Evolutionary conservation across 352 stramenopile genomes (phyloP), one percentile per base, ranked within the genome.

Genomic region (Pythium diclinum): DNA sequence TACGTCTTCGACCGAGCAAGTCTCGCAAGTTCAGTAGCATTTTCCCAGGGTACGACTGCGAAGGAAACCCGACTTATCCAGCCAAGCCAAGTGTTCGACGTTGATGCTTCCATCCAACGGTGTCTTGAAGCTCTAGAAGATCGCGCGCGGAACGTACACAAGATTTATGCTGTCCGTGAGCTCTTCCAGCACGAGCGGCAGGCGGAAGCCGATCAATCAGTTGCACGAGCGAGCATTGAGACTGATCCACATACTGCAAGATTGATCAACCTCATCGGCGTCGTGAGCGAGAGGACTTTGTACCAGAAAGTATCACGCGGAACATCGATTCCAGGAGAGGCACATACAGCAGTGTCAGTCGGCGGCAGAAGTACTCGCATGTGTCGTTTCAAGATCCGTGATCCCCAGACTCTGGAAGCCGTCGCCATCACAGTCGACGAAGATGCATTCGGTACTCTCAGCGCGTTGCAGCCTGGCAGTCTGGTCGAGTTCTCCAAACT

Each of bases 401-500:
- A 87, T 56, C 55, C 84, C 14, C 19, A 60, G 1, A 72, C 72
- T 44, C 36, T 82, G 2, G 76, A 91, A 58, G 68, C 66, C 21
- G 65, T 91, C 10, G 71, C 78, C 9, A 64, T 92, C 53, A 74
- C 67, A 14, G 59, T 89, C 7, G 76, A 91, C 59, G 59, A 62
- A 2, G 75, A 73, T 3, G 68, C 57, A 8, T 89, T 89, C 65
- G 73, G 78, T 33, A 46, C 71, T 1, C 61, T 76, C 8, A 72
- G 61, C 7, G 42, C 47, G 3, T 48, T 89, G 17, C 70, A 78
- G 34, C 23, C 59, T 52, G 72, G 46, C 49, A 28, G 19, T 23
- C 34, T 88, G 3, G 77, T 89, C 5, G 76, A 89, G 42, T 71
- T 91, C 17, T 75, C 70, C n/a, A 79, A 72, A 25, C 61, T 91